Base-by-base conservation (phyloP, 352 stramenopile species). In the Phytopythium oedochilum region DNA sequence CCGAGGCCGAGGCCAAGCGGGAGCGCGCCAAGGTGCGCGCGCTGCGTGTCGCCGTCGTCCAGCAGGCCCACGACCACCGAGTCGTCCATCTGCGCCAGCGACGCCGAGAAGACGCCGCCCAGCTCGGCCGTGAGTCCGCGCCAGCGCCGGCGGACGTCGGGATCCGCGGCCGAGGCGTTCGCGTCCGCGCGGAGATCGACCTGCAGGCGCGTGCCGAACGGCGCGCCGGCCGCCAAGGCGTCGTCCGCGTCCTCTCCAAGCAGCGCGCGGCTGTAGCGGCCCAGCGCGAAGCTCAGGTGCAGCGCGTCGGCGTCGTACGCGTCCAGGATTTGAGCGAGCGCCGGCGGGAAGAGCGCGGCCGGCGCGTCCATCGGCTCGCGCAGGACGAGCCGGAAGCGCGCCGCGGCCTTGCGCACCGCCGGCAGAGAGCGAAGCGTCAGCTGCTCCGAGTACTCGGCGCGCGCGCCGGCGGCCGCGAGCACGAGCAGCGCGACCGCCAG, bases 81-180 rank as follows among this genome's bases (percentile, higher is more conserved):
- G 5, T 73, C 67, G 36, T 87, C 76, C 81, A 94, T 89, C 53
- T 91, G 82, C 53, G 75, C 87, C 7, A 96, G 70, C 35, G 86
- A 94, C 20, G 86, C 83, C 9, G 83, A 96, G 67, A 93, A 92
- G 49, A 94, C 60, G 2, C 76, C 86, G 22, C 84, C 78, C 6
- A 96, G 70, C 35, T 90, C 75, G 12, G 82, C 73, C 22, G 84
- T 92, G 59, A 93, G 67, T 20, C 81, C 75, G 48, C 68, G 56
- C 80, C 85, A 96, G 26, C 74, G 74, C 55, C 76, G 52, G 20
- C n/a, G 39, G 2, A 23, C n/a, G 39, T 45, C 39, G 1, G 38
- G 5, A 9, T 57, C 51, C 9, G 42, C 20, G 40, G 59, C 59
- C 10, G 38, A 11, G 18, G 17, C 18, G 38, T 23, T 25, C 34